These are phyloP conservation scores for Thalassia testudinum DNA, from an alignment of 116 monocot genomes.

Conservation along the genomic window DNA sequence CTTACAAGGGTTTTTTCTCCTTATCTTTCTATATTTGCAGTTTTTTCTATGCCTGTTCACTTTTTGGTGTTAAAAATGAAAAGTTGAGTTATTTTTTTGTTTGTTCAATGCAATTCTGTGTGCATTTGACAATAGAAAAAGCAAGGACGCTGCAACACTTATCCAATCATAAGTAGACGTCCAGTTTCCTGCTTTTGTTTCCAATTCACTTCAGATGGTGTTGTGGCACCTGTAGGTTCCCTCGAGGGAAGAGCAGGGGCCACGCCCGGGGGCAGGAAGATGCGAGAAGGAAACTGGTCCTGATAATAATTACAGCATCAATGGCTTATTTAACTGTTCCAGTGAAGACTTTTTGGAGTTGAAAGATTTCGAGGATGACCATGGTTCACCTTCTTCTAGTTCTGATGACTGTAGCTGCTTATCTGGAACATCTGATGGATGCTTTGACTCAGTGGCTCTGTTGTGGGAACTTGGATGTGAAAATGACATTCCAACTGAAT, in stretches of 20 bases:
- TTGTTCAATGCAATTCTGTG: too few species aligned
- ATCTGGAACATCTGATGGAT: conserved; percentile 24
- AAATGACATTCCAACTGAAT: neutral
- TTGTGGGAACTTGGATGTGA: conserved; percentile 26
- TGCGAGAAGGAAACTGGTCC: conserved; percentile 2
- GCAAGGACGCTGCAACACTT: too few species aligned
- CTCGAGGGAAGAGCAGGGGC: conserved; percentile 8
- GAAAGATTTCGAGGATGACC: conserved; percentile 23
- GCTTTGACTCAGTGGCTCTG: conserved; percentile 37
- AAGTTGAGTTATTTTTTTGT: too few species aligned
- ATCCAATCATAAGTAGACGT: too few species aligned
- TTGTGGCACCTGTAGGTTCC: neutral
- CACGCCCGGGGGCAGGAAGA: neutral
- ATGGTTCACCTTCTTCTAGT: conserved; percentile 22
- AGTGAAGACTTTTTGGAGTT: conserved; percentile 47
- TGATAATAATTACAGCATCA: conserved; percentile 1
- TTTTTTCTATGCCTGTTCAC: too few species aligned
- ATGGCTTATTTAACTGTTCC: conserved; percentile 9
- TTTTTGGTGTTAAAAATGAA: too few species aligned
- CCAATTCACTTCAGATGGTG: neutral
- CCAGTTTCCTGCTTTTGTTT: neutral
- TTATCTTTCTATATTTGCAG: too few species aligned
- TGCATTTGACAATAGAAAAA: too few species aligned
- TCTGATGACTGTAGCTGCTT: conserved; percentile 30
- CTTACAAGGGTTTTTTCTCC: too few species aligned